Evolutionary conservation across 1,284 basidiomycete species (phyloP).

Genomic region (Cystobasidium slooffiae): DNA sequence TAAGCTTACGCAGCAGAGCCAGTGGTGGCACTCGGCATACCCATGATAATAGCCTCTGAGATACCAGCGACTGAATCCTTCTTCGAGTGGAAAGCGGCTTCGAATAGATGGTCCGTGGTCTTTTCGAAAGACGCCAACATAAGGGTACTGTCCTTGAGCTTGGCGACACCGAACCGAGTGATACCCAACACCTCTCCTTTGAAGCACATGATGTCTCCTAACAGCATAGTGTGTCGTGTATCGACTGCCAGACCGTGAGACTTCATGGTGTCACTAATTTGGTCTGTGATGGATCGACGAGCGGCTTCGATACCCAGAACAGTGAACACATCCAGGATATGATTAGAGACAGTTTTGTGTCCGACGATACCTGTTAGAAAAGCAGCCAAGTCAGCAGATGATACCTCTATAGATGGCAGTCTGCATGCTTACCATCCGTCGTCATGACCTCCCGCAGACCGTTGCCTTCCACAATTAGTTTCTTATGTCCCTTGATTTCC

Average conservation of each 20-base stretch:
- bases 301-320: slow-evolving; percentile 98
- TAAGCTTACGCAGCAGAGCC: slow-evolving; percentile 78
- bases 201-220: slow-evolving; percentile 98
- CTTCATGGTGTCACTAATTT: slow-evolving; percentile 97
- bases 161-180: slow-evolving; percentile 98
- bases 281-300: slow-evolving; percentile 89
- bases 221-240: slow-evolving; percentile 96
- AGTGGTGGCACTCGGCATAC: slow-evolving; percentile 92
- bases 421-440: slow-evolving; percentile 73
- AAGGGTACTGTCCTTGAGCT: slow-evolving; percentile 99
- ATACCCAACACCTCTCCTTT: slow-evolving; percentile 99
- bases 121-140: slow-evolving; percentile 99
- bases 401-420: not conserved
- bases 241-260: slow-evolving; percentile 99
- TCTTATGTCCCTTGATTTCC: slow-evolving; percentile 76
- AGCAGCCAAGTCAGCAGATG: not conserved
- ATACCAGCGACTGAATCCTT: slow-evolving; percentile 94
- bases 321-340: slow-evolving; percentile 92
- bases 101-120: slow-evolving; percentile 98
- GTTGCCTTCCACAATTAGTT: slow-evolving; percentile 89
- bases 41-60: slow-evolving; percentile 99
- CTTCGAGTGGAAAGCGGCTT: slow-evolving; percentile 95
- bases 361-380: slow-evolving; percentile 78
- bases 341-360: slow-evolving; percentile 90
- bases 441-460: slow-evolving; percentile 98